phyloP scores from a whole-genome alignment of 2,329 filamentous ascomycete species.

The Hypoxylon sp. region DNA sequence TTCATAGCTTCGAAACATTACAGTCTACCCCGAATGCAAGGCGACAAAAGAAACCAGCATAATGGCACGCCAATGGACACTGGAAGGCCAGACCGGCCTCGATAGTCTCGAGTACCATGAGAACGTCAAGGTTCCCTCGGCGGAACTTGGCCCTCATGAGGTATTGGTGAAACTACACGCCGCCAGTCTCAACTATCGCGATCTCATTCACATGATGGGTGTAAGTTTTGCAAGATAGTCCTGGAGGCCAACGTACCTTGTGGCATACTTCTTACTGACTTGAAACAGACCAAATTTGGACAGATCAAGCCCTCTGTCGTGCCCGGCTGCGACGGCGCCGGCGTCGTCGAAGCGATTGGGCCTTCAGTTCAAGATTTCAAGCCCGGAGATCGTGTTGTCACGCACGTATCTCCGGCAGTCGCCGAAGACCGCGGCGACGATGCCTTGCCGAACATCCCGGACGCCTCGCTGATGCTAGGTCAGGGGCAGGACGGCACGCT shows the following conservation, averaged over 20 bases:
- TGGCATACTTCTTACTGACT: neutral
- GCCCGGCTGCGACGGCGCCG: slow-evolving; percentile 57
- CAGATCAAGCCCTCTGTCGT: slow-evolving; percentile 24
- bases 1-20: too few relatives aligned
- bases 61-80: slow-evolving; percentile 47
- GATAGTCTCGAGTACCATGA: slow-evolving; percentile 48
- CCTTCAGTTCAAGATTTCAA: slow-evolving; percentile 31
- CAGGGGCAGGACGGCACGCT: slow-evolving; percentile 58
- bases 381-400: slow-evolving; percentile 56
- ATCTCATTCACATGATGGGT: slow-evolving; percentile 45
- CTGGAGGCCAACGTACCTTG: neutral
- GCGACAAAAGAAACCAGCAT: too few relatives aligned
- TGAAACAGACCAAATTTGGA: slow-evolving; percentile 35
- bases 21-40: too few relatives aligned
- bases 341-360: slow-evolving; percentile 50
- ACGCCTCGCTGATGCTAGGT: slow-evolving; percentile 68
- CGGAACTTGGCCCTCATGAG: slow-evolving; percentile 58
- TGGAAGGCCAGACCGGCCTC: slow-evolving; percentile 47
- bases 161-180: slow-evolving; percentile 60
- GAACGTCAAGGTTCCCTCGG: slow-evolving; percentile 25
- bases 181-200: slow-evolving; percentile 52
- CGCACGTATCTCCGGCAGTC: slow-evolving; percentile 54
- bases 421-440: slow-evolving; percentile 65
- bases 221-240: too few relatives aligned
- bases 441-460: slow-evolving; percentile 63